These are phyloP conservation scores for Glycine soja DNA, from an alignment of 306 rosid genomes.

Conservation along the genomic window DNA sequence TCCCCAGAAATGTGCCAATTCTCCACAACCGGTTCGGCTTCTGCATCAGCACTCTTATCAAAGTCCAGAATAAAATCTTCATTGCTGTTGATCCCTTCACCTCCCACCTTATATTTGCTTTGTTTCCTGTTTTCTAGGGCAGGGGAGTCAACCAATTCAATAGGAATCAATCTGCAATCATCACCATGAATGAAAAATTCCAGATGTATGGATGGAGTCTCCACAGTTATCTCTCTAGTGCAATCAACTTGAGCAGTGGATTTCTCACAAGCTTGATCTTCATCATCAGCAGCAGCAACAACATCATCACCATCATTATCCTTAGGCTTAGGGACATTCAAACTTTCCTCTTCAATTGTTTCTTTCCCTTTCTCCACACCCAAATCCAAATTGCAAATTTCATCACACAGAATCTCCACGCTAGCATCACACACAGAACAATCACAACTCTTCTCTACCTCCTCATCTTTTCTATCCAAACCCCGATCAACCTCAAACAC, in stretches of 20 bases:
- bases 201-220: conserved; percentile 63
- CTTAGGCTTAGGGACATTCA: conserved; percentile 31
- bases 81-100: conserved; percentile 48
- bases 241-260: conserved; percentile 43
- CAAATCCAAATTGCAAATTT: conserved; percentile 50
- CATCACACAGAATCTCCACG: conserved; percentile 55
- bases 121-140: conserved; percentile 44
- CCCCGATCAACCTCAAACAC: conserved; percentile 63
- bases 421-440: conserved; percentile 67
- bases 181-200: conserved; percentile 85
- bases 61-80: conserved; percentile 88
- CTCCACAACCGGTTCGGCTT: conserved; percentile 61
- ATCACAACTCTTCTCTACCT: conserved; percentile 56
- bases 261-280: conserved; percentile 50
- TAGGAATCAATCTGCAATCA: conserved; percentile 81
- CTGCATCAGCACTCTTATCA: conserved; percentile 56
- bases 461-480: conserved; percentile 52
- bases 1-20: conserved; percentile 75
- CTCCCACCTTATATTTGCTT: conserved; percentile 49
- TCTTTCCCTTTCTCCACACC: conserved; percentile 52
- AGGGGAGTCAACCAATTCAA: conserved; percentile 65
- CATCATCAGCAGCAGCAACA: conserved; percentile 25
- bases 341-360: conserved; percentile 44
- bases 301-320: not conserved
- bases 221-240: conserved; percentile 44